Base-by-base conservation (phyloP, 2,329 filamentous ascomycete genomes). In the Ceratocystis ficicola region DNA sequence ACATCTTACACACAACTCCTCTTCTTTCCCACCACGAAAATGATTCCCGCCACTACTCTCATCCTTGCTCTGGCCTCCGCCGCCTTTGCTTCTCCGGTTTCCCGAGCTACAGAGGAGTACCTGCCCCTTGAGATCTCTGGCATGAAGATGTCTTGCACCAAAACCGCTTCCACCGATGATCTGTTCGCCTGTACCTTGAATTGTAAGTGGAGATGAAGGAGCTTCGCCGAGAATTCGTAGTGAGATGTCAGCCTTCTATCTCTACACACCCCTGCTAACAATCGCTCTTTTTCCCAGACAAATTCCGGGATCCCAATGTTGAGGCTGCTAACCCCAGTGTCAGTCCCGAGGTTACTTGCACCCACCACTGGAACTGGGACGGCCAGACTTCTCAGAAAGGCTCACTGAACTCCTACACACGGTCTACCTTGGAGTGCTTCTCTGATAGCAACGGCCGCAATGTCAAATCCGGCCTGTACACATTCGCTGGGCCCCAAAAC, bases 351-450 rank as follows among this genome's bases (percentile, higher is more conserved):
- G 32, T 59, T 20, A 17, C 36, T 32, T 72, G 71, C 67, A 55
- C 68, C 8, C 65, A 68, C 32, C 44, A 50, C 12, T 72, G 71
- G 70, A n/a, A 68, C 20, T 72, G 71, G 71, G 71, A 72, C 63
- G 70, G 71, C 48, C 28, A 69, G 44, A 68, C 69, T 2, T 50
- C 65, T 5, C 36, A 65, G 12, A 65, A 69, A 8, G 71, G 71
- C 17, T 44, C 79, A 76, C 1, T 68, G 69, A 52, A 71, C 66
- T 66, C 60, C 32, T 71, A 68, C 25, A 63, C 17, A 66, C 65
- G 55, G 28, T 59, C 30, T 36, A 69, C 48, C 15, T 5, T n/a
- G 46, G 46, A 20, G 46, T 69, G 69, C 69, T 69, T 57, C 64
- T 15, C 57, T 22, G 59, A 59, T 48, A 8, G 36, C 15, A 41